A percentile compares a stretch with the other conserved stretches of the same genome.
These are phyloP conservation scores for Anisogramma anomala DNA, from an alignment of 2,329 filamentous ascomycete species.

Conservation along the genomic window DNA sequence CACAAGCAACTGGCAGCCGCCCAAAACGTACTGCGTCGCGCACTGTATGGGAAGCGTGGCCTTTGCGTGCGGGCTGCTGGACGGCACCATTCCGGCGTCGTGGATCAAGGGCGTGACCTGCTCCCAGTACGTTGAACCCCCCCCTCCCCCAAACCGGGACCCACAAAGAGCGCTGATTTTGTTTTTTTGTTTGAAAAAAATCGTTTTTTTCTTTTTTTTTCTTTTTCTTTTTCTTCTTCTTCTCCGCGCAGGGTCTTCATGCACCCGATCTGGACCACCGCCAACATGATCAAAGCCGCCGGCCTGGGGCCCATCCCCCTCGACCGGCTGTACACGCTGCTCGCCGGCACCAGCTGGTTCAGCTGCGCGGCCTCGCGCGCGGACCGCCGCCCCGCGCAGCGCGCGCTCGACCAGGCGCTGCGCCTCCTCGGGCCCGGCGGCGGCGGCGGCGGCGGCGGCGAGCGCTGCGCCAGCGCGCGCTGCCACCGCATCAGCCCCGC, in stretches of 20 bases:
- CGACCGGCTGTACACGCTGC: constrained; percentile 35
- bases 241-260: too few relatives aligned
- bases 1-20: constrained; percentile 4
- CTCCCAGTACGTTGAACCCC: too few relatives aligned
- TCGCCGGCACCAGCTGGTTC: constrained; percentile 46
- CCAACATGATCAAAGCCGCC: constrained; percentile 47
- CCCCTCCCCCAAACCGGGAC: too few relatives aligned
- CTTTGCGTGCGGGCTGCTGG: constrained; percentile 45
- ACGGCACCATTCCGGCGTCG: constrained; percentile 43
- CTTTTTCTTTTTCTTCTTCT: too few relatives aligned
- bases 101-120: constrained; percentile 49
- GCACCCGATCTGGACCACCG: constrained; percentile 45
- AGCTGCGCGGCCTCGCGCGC: constrained; percentile 35
- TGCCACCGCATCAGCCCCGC: constrained; percentile 50
- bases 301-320: constrained; percentile 34
- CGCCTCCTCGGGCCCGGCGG: constrained; percentile 44
- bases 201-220: too few relatives aligned
- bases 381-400: constrained; percentile 38
- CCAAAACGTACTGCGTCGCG: constrained; percentile 43
- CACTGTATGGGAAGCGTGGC: constrained; percentile 56
- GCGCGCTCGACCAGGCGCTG: constrained; percentile 41
- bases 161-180: too few relatives aligned
- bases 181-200: too few relatives aligned
- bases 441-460: constrained; percentile 36
- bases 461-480: constrained; percentile 49